Evolutionary conservation across 495 filamentous ascomycete species (phyloP), one percentile per base, ranked within the genome.

Genomic region (Xeromyces bisporus): DNA sequence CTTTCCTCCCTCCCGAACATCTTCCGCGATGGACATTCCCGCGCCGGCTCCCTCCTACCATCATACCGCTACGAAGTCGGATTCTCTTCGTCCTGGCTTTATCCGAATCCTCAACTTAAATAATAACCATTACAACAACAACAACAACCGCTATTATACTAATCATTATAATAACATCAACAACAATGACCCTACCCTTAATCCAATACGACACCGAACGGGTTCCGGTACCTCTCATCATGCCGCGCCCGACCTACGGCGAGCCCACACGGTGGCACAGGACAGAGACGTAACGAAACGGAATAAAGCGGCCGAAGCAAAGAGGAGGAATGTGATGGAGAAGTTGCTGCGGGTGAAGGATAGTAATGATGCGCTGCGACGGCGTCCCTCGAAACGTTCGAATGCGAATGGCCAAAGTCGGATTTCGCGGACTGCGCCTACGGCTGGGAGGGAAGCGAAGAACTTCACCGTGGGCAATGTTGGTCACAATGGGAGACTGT

Each of bases 381-480:
- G 61, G 29, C 43, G 51, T 23, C 54, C 58, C 6, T 38, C 52
- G 26, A 62, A 55, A 44, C 55, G 50, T 15, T 48, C 51, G 6
- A 46, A 54, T 35, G 44, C 45, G 28, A 49, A 47, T 8, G 41
- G 51, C 8, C n/a, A n/a, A n/a, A n/a, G n/a, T n/a, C n/a, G n/a
- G n/a, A 32, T 31, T 9, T 41, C 47, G 13, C 47, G 46, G 30
- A 56, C 58, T 34, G 41, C 40, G n/a, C 45, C 46, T 42, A 36
- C 53, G 23, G 38, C 39, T 13, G 42, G 43, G 27, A 58, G 60
- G 38, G 64, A 60, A 56, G 80, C 75, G 15, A 66, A 80, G 29
- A 79, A 89, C 46, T 96, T 93, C 53, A 81, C 83, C 7, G 87
- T 94, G 34, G 84, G 80, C 15, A 94, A 92, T 57, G 78, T 96